These are phyloP conservation scores for Bipolaris bicolor DNA, from an alignment of 2,329 filamentous ascomycete species.

Conservation along the genomic window DNA sequence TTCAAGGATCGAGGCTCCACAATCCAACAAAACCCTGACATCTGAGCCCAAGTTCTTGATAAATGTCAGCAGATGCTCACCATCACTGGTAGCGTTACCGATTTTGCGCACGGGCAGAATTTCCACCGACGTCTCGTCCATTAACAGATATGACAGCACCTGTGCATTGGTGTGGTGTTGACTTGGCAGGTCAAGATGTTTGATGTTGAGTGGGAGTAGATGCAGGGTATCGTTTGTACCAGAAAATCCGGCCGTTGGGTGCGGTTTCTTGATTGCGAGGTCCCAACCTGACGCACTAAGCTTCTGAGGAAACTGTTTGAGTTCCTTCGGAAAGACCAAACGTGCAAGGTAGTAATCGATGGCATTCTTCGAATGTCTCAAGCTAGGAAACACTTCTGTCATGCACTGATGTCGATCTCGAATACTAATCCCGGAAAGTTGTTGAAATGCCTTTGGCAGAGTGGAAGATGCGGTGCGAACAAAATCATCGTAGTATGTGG, in stretches of 20 bases:
- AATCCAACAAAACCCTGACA: slow-evolving; percentile 69
- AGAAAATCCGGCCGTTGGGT: slow-evolving; percentile 69
- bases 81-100: slow-evolving; percentile 29
- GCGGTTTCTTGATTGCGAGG: slow-evolving; percentile 55
- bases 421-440: slow-evolving; percentile 36
- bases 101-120: slow-evolving; percentile 25
- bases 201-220: slow-evolving; percentile 63
- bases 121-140: slow-evolving; percentile 45
- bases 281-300: slow-evolving; percentile 73
- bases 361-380: slow-evolving; percentile 59
- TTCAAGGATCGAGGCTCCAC: slow-evolving; percentile 73
- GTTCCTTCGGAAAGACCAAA: slow-evolving; percentile 66
- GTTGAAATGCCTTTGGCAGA: slow-evolving; percentile 49
- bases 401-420: slow-evolving; percentile 59
- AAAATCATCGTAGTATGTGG: slow-evolving; percentile 60
- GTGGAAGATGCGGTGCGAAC: slow-evolving; percentile 39
- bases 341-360: slow-evolving; percentile 69
- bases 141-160: slow-evolving; percentile 66
- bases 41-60: slow-evolving; percentile 50
- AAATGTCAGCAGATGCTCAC: slow-evolving; percentile 54
- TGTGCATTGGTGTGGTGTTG: slow-evolving; percentile 71
- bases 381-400: slow-evolving; percentile 57
- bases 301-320: slow-evolving; percentile 68
- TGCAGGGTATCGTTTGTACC: slow-evolving; percentile 69
- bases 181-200: slow-evolving; percentile 60